A percentile compares a stretch with the other conserved stretches of the same genome.
Conservation (phyloP, 257 asterid genomes). For the Solanum megistacrolobum region DNA sequence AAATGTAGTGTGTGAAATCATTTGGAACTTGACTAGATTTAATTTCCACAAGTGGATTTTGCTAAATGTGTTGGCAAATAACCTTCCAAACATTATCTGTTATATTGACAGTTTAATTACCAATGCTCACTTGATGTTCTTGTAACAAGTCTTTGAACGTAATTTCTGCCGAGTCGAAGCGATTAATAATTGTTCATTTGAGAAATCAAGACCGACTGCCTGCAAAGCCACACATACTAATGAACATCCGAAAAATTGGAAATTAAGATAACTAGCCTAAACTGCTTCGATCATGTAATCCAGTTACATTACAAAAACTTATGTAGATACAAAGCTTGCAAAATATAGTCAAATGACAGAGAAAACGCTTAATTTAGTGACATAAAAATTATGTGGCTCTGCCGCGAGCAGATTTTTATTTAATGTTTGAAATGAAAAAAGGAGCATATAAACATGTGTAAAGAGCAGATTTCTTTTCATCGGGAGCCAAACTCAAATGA, state of each 20-base stretch:
- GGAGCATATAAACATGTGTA: not conserved
- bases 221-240: conserved; percentile 6
- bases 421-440: not conserved
- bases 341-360: not conserved
- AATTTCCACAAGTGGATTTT: not conserved
- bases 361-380: not conserved
- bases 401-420: not conserved
- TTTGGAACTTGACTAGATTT: not conserved
- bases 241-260: not conserved
- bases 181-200: conserved; percentile 55
- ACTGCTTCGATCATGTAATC: not conserved
- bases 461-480: not conserved
- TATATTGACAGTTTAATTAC: conserved; percentile 5
- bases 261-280: not conserved
- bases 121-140: conserved; percentile 68
- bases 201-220: conserved; percentile 88
- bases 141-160: conserved; percentile 48
- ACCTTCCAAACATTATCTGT: not conserved
- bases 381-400: not conserved
- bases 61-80: not conserved
- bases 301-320: not conserved
- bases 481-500: not conserved
- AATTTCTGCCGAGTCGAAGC: conserved; percentile 67
- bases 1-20: not conserved
- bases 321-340: not conserved